Percentiles rank a stretch among this genome's conserved stretches.
phyloP scores from a whole-genome alignment of 768 basidiomycete species.

The Boletus rex-veris region DNA sequence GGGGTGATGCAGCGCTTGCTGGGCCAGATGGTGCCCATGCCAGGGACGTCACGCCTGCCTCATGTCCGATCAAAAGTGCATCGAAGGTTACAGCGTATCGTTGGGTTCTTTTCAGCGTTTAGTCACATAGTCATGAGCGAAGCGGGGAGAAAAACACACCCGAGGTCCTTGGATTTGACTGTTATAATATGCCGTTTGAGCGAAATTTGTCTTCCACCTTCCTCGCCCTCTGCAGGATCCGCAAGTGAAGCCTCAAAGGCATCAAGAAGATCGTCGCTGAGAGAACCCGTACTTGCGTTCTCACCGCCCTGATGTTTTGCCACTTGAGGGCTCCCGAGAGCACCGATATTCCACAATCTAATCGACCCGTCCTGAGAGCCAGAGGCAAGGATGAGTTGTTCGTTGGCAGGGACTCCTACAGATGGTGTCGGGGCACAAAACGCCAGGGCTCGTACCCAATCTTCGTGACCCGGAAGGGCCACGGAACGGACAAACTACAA shows the following conservation, averaged over 20 bases:
- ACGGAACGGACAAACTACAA: constrained; percentile 58
- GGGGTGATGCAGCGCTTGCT: constrained; percentile 25
- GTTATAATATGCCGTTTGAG: constrained; percentile 80
- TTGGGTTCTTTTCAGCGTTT: constrained; percentile 30
- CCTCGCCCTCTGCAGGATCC: constrained; percentile 66
- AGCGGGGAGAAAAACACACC: constrained; percentile 19
- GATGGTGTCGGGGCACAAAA: constrained; percentile 44
- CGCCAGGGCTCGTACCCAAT: constrained; percentile 86
- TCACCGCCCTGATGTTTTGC: constrained; percentile 9
- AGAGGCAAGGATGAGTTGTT: constrained; percentile 76
- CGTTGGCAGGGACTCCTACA: constrained; percentile 12
- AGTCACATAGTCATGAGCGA: constrained; percentile 20
- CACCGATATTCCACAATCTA: constrained; percentile 84
- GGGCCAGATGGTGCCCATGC: constrained; percentile 62
- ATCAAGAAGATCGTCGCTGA: constrained; percentile 77
- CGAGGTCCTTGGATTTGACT: constrained; percentile 44
- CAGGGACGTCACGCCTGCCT: constrained; percentile 87
- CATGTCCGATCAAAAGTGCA: constrained; percentile 93
- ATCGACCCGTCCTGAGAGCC: constrained; percentile 95
- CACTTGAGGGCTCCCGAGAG: constrained; percentile 26
- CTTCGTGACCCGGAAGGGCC: constrained; percentile 81
- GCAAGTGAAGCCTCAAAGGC: constrained; percentile 82
- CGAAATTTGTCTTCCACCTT: constrained; percentile 83
- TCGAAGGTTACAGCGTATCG: constrained; percentile 87
- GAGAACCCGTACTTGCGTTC: constrained; percentile 24